These are phyloP conservation scores for Vararia minispora DNA, from an alignment of 768 basidiomycete genomes.

Conservation along the genomic window DNA sequence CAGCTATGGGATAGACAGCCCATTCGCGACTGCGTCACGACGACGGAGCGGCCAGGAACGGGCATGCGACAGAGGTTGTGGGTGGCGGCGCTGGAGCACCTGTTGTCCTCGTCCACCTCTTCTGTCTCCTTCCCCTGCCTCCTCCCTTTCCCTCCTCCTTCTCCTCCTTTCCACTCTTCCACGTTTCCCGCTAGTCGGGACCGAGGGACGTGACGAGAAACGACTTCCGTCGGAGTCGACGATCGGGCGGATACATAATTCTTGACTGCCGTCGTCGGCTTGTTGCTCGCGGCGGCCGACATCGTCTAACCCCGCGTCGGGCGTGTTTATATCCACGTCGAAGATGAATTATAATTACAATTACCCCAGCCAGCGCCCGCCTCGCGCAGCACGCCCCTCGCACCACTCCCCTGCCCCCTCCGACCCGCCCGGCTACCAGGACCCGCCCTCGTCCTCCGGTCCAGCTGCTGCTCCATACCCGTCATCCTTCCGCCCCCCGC, in stretches of 20 bases:
- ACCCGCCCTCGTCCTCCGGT: conserved; percentile 17
- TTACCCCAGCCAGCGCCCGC: conserved; percentile 24
- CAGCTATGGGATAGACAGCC: no score
- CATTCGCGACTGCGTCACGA: no score
- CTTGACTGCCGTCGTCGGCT: no score
- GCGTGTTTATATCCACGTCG: background rate
- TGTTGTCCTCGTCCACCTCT: no score
- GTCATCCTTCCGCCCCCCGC: conserved; percentile 13
- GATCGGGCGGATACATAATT: no score
- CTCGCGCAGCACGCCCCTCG: conserved; percentile 23
- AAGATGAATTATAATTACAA: conserved; percentile 25
- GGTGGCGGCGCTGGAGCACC: no score
- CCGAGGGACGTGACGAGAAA: no score
- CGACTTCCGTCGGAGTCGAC: no score
- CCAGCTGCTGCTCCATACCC: conserved; percentile 12
- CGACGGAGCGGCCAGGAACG: no score
- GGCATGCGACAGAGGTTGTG: no score
- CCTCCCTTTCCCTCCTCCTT: conserved; percentile 18
- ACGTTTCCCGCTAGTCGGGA: background rate
- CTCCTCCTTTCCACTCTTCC: conserved; percentile 27
- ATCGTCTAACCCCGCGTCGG: conserved; percentile 8
- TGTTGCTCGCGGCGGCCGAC: background rate
- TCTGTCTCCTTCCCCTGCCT: conserved; percentile 11
- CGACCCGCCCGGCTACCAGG: conserved; percentile 14
- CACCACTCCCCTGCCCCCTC: conserved; percentile 16